Conservation (phyloP, 2,329 filamentous ascomycete genomes). For the Cryoendolithus antarcticus region DNA sequence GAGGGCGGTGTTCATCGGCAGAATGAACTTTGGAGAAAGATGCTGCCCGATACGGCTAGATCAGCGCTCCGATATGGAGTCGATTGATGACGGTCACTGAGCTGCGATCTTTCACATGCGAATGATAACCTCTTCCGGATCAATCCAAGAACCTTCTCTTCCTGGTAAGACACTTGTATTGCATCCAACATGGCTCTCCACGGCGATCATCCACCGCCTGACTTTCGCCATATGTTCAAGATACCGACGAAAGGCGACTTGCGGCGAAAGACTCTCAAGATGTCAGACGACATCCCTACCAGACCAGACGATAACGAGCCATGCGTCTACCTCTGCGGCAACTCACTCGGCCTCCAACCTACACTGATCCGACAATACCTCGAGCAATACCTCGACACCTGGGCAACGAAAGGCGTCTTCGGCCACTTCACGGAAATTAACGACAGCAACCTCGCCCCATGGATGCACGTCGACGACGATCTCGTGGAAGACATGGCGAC, state of each 20-base stretch:
- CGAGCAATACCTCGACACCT: constrained; percentile 63
- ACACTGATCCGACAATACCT: constrained; percentile 53
- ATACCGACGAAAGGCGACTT: constrained; percentile 6
- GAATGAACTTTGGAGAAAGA: background rate
- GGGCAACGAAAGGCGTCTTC: constrained; percentile 72
- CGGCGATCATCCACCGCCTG: background rate
- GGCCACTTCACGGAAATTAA: constrained; percentile 65
- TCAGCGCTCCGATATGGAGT: too few relatives aligned
- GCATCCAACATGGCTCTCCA: background rate
- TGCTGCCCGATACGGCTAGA: too few relatives aligned
- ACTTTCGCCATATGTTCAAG: constrained; percentile 4
- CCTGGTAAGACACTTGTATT: too few relatives aligned
- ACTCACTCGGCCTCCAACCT: constrained; percentile 78
- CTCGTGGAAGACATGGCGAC: constrained; percentile 57
- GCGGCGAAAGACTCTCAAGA: constrained; percentile 1
- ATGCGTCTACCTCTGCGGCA: constrained; percentile 75
- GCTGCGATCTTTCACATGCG: too few relatives aligned
- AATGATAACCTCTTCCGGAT: too few relatives aligned
- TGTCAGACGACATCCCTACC: background rate
- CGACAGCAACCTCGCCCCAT: constrained; percentile 56
- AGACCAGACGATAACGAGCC: constrained; percentile 21
- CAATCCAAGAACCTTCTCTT: too few relatives aligned
- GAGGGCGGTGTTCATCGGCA: constrained; percentile 1
- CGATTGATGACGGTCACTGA: too few relatives aligned
- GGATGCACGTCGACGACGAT: constrained; percentile 68